Percentiles rank a stretch among this genome's conserved stretches.
These are phyloP conservation scores for Lobosporangium transversale DNA, from an alignment of 192 early-diverging fungal species.

Conservation along the genomic window DNA sequence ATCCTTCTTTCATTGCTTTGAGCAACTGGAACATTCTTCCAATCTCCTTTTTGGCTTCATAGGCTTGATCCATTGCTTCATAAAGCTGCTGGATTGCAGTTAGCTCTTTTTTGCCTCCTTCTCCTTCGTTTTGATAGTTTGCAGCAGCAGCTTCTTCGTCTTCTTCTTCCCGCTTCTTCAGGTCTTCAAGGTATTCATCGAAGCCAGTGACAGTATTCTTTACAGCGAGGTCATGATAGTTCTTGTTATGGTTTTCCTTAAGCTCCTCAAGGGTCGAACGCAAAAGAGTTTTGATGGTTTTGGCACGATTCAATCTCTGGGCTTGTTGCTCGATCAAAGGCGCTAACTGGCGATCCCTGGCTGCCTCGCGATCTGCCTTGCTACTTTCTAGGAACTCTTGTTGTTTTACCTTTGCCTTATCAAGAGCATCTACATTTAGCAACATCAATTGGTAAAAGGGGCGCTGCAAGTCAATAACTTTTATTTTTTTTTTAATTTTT, in stretches of 20 bases:
- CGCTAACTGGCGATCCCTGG: constrained; percentile 19
- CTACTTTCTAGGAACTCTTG: constrained; percentile 25
- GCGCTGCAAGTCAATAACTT: too few species aligned
- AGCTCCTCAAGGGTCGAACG: constrained; percentile 56
- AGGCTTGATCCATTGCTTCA: constrained; percentile 5
- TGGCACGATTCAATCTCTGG: constrained; percentile 23
- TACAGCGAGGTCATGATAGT: constrained; percentile 79
- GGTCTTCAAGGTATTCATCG: constrained; percentile 66
- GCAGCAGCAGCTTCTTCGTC: constrained; percentile 36
- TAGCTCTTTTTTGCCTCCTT: not conserved
- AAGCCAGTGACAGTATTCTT: constrained; percentile 68
- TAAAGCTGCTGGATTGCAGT: constrained; percentile 14
- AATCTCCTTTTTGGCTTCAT: constrained; percentile 33
- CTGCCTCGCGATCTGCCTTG: constrained; percentile 32
- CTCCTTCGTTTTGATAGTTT: not conserved
- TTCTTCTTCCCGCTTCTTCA: constrained; percentile 50
- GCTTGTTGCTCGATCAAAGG: constrained; percentile 32
- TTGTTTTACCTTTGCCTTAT: constrained; percentile 13
- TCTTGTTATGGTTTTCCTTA: constrained; percentile 73
- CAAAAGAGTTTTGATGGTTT: constrained; percentile 43
- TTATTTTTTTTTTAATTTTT: too few species aligned
- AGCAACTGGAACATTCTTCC: constrained; percentile 30
- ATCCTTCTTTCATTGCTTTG: constrained; percentile 35
- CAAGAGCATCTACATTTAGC: constrained; percentile 1
- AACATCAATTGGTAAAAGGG: too few species aligned